Percentiles rank a stretch among this genome's conserved stretches.
Evolutionary conservation across 2,329 filamentous ascomycete species (phyloP).

Genomic region (Aspergillus felis): DNA sequence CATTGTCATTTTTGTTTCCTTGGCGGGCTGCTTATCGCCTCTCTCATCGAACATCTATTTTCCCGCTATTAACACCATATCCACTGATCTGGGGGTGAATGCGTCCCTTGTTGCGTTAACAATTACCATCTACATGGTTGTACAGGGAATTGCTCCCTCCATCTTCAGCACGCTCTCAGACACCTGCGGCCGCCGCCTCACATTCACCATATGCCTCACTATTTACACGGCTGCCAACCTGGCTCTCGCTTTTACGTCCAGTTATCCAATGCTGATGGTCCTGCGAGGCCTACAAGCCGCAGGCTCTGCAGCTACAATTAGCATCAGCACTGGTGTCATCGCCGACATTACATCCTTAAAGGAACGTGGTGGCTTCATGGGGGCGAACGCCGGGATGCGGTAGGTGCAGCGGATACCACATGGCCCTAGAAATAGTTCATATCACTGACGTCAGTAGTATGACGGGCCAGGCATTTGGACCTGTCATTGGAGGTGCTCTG

Average conservation of each 20-base stretch:
- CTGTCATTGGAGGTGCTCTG: slow-evolving; percentile 40
- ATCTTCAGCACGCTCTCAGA: slow-evolving; percentile 51
- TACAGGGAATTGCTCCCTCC: slow-evolving; percentile 49
- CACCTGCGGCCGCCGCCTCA: slow-evolving; percentile 42
- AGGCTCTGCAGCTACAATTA: slow-evolving; percentile 5
- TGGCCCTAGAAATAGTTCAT: too few relatives aligned
- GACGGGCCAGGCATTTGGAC: slow-evolving; percentile 45
- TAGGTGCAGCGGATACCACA: too few relatives aligned
- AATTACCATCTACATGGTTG: slow-evolving; percentile 45
- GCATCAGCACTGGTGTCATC: slow-evolving; percentile 37
- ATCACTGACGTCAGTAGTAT: slow-evolving; percentile 19
- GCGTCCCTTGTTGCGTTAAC: slow-evolving; percentile 32
- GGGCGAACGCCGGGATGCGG: slow-evolving; percentile 21
- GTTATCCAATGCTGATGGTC: slow-evolving; percentile 8
- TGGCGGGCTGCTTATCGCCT: slow-evolving; percentile 43
- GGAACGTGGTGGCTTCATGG: slow-evolving; percentile 39
- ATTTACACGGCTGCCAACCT: slow-evolving; percentile 49
- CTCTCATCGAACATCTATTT: slow-evolving; percentile 47
- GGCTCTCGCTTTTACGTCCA: slow-evolving; percentile 30
- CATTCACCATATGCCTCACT: slow-evolving; percentile 45
- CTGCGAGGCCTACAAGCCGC: slow-evolving; percentile 7
- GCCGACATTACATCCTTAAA: slow-evolving; percentile 37
- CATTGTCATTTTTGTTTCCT: slow-evolving; percentile 38
- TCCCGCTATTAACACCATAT: slow-evolving; percentile 34
- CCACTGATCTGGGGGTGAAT: slow-evolving; percentile 23